phyloP scores from a whole-genome alignment of 352 stramenopile genomes.

The Pythium vanterpoolii region DNA sequence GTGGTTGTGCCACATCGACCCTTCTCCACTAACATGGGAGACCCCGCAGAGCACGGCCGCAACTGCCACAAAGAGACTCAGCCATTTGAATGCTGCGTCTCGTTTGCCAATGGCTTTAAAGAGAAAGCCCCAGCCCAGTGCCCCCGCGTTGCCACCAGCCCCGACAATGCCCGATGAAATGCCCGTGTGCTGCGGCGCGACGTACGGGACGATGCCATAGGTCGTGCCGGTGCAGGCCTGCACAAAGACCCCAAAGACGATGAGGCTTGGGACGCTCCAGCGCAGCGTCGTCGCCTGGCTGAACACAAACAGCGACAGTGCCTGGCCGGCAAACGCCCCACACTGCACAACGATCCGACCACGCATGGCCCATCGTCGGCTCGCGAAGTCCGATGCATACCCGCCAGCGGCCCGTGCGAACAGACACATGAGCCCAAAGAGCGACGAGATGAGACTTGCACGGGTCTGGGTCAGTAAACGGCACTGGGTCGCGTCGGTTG shows the following conservation, averaged over 20 bases:
- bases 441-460: slow-evolving; percentile 82
- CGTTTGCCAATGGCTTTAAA: slow-evolving; percentile 38
- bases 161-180: slow-evolving; percentile 46
- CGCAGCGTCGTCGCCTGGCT: slow-evolving; percentile 39
- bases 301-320: slow-evolving; percentile 83
- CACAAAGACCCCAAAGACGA: slow-evolving; percentile 90
- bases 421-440: slow-evolving; percentile 94
- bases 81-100: slow-evolving; percentile 34
- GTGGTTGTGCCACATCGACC: neutral
- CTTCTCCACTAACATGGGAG: slow-evolving; percentile 15
- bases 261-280: slow-evolving; percentile 69
- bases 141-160: slow-evolving; percentile 46
- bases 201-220: slow-evolving; percentile 60
- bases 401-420: slow-evolving; percentile 88
- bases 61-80: slow-evolving; percentile 34
- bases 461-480: slow-evolving; percentile 35
- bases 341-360: slow-evolving; percentile 83
- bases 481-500: slow-evolving; percentile 22
- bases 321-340: slow-evolving; percentile 68
- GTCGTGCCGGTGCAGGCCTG: slow-evolving; percentile 64
- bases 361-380: slow-evolving; percentile 75
- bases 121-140: slow-evolving; percentile 41
- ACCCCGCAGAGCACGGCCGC: slow-evolving; percentile 12
- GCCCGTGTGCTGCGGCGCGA: slow-evolving; percentile 39
- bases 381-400: slow-evolving; percentile 76